phyloP scores from a whole-genome alignment of 2,329 filamentous ascomycete genomes.

The Lachnellula cervina region DNA sequence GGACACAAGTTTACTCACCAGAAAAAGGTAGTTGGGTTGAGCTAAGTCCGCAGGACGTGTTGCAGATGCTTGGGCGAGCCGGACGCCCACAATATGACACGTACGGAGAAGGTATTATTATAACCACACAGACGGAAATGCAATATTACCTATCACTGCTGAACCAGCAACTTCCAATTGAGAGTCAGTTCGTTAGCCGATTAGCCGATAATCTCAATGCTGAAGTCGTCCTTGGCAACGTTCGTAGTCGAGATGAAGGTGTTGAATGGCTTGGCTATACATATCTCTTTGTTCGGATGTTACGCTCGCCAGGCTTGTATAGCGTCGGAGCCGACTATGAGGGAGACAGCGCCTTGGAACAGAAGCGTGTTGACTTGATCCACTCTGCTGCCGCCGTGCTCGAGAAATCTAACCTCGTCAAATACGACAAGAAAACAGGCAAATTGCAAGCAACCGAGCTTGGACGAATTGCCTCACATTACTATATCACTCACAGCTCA shows the following conservation, averaged over 20 bases:
- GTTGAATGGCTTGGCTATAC: constrained; percentile 99
- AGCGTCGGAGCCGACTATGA: constrained; percentile 95
- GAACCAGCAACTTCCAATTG: constrained; percentile 95
- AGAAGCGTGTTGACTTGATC: constrained; percentile 94
- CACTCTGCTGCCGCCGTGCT: constrained; percentile 87
- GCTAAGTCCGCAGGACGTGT: constrained; percentile 90
- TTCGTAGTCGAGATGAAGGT: constrained; percentile 85
- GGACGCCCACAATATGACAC: constrained; percentile 96
- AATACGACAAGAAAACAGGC: constrained; percentile 92
- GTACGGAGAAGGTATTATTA: constrained; percentile 97
- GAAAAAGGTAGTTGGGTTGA: constrained; percentile 99
- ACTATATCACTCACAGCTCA: constrained; percentile 94
- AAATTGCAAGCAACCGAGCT: constrained; percentile 88
- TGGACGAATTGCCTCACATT: constrained; percentile 92
- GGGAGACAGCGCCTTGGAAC: constrained; percentile 83
- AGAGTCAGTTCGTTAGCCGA: constrained; percentile 90
- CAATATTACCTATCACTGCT: constrained; percentile 95
- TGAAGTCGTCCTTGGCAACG: constrained; percentile 89
- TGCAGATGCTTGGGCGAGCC: constrained; percentile 97
- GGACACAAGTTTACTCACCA: constrained; percentile 94
- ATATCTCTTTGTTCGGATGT: constrained; percentile 96
- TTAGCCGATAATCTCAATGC: constrained; percentile 95
- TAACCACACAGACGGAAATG: constrained; percentile 90
- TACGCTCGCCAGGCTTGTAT: constrained; percentile 89
- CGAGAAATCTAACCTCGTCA: constrained; percentile 82